Conservation (phyloP, 2,329 filamentous ascomycete genomes). For the Xylariaceae sp. region DNA sequence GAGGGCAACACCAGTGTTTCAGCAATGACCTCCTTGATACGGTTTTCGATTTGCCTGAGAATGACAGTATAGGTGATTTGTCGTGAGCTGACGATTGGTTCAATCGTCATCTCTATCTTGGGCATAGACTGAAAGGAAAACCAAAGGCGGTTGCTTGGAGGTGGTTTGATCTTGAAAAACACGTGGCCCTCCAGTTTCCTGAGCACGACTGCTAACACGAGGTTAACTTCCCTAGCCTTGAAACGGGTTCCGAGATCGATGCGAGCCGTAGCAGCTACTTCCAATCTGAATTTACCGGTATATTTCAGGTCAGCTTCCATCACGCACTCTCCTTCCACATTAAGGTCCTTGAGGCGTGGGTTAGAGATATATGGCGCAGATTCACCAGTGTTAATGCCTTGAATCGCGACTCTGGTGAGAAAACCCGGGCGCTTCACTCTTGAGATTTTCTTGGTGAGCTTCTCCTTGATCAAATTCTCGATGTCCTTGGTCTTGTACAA, state of each 20-base stretch:
- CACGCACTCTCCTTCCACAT: constrained; percentile 84
- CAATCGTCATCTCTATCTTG: constrained; percentile 89
- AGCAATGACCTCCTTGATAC: constrained; percentile 89
- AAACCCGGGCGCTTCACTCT: constrained; percentile 90
- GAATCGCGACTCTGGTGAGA: constrained; percentile 79
- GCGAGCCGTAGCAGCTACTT: constrained; percentile 87
- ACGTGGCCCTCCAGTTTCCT: constrained; percentile 83
- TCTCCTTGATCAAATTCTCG: constrained; percentile 74
- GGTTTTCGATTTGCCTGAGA: constrained; percentile 86
- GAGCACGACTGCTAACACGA: constrained; percentile 81
- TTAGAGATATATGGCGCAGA: constrained; percentile 87
- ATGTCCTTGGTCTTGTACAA: constrained; percentile 82
- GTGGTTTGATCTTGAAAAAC: constrained; percentile 85
- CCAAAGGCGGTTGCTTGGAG: constrained; percentile 95
- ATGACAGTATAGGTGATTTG: constrained; percentile 96
- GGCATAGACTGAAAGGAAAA: constrained; percentile 92
- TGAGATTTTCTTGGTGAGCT: constrained; percentile 94
- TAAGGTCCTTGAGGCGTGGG: constrained; percentile 81
- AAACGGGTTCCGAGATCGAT: constrained; percentile 87
- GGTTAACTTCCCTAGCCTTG: constrained; percentile 84
- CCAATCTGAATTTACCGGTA: constrained; percentile 81
- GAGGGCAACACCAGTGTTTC: constrained; percentile 90
- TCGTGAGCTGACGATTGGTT: constrained; percentile 90
- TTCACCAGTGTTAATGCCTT: constrained; percentile 81
- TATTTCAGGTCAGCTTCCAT: constrained; percentile 88